These are phyloP conservation scores for Pharus latifolius DNA, from an alignment of 176 grass and related monocot species.

Conservation along the genomic window DNA sequence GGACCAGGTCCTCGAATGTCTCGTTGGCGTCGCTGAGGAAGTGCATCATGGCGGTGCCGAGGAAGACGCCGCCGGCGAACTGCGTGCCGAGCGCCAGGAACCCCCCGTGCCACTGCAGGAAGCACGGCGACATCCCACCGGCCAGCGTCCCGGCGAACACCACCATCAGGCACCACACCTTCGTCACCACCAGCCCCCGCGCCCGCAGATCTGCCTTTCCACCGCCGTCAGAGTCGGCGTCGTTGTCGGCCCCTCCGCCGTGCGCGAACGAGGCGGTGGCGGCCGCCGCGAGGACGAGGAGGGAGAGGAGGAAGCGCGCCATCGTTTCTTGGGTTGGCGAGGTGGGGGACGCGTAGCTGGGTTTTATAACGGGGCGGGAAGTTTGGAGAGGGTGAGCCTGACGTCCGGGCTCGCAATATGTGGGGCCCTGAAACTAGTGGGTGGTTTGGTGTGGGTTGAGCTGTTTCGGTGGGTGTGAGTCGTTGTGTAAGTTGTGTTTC, in stretches of 20 bases:
- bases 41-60: constrained; percentile 88
- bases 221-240: not conserved
- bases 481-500: no score
- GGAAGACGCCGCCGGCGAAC: constrained; percentile 86
- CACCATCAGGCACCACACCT: constrained; percentile 68
- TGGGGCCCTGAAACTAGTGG: no score
- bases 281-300: constrained; percentile 1
- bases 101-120: constrained; percentile 79
- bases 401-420: not conserved
- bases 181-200: constrained; percentile 50
- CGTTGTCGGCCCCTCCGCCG: constrained; percentile 1
- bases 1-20: constrained; percentile 57
- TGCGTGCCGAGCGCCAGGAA: constrained; percentile 81
- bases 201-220: constrained; percentile 44
- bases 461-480: no score
- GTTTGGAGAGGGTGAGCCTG: not conserved
- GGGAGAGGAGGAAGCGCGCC: not conserved
- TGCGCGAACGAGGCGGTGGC: constrained; percentile 21
- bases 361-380: not conserved
- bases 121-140: constrained; percentile 79
- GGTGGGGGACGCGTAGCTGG: not conserved
- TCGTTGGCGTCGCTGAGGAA: constrained; percentile 83
- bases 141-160: constrained; percentile 61
- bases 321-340: not conserved
- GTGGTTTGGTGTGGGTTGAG: no score